A percentile compares a stretch with the other conserved stretches of the same genome.
Evolutionary conservation across 345 rosid genomes (phyloP).

Genomic region (Boechera retrofracta): DNA sequence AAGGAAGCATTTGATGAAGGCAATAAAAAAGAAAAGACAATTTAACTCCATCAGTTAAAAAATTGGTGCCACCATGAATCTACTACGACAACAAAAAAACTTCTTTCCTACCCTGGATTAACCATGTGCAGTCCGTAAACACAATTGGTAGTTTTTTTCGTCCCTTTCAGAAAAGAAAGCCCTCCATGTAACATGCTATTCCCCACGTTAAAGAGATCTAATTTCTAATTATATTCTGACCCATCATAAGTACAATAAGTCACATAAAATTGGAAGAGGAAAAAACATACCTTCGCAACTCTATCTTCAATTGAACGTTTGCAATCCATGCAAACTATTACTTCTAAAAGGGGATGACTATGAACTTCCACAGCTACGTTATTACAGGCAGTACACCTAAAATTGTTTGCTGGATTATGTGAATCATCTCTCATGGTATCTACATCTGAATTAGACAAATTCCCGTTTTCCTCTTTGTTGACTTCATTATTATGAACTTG

Average conservation of each 20-base stretch:
- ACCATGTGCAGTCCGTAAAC: background rate
- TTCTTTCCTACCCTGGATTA: background rate
- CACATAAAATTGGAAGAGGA: slow-evolving; percentile 14
- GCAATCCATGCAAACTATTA: slow-evolving; percentile 88
- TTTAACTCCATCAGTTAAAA: background rate
- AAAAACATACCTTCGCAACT: slow-evolving; percentile 68
- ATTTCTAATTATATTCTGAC: slow-evolving; percentile 20
- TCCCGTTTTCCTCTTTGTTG: slow-evolving; percentile 46
- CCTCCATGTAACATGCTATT: slow-evolving; percentile 11
- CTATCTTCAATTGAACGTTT: slow-evolving; percentile 69
- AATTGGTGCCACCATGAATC: slow-evolving; percentile 1
- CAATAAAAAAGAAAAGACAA: slow-evolving; percentile 15
- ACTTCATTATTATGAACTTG: slow-evolving; percentile 36
- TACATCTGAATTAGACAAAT: slow-evolving; percentile 49
- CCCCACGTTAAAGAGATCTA: background rate
- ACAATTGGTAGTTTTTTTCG: background rate
- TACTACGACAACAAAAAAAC: background rate
- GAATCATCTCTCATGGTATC: slow-evolving; percentile 48
- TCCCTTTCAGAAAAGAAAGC: slow-evolving; percentile 27
- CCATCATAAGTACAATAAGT: background rate
- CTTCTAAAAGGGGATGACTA: slow-evolving; percentile 81
- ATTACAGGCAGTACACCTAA: slow-evolving; percentile 81
- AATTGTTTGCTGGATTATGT: slow-evolving; percentile 47
- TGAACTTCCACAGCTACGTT: slow-evolving; percentile 68
- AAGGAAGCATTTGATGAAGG: slow-evolving; percentile 21